Conservation (phyloP, 2,329 filamentous ascomycete species). For the Paracoccidioides brasiliensis region DNA sequence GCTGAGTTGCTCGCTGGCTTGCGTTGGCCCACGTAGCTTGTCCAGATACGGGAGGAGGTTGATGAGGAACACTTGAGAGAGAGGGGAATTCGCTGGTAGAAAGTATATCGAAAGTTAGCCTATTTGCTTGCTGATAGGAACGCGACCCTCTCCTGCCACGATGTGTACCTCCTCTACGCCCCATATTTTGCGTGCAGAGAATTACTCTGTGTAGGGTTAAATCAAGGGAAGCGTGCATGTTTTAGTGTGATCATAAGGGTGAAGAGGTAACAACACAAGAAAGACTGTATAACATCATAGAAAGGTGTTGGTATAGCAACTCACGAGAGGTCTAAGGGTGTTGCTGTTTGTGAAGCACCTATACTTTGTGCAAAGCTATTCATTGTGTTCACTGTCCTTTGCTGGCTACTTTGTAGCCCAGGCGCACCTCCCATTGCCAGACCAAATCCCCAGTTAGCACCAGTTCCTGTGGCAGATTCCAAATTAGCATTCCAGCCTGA, state of each 20-base stretch:
- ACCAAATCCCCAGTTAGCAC: slow-evolving; percentile 46
- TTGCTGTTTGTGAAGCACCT: slow-evolving; percentile 39
- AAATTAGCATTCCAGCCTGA: slow-evolving; percentile 1
- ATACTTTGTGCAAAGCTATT: slow-evolving; percentile 46
- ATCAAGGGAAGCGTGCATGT: too few species aligned
- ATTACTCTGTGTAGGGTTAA: too few species aligned
- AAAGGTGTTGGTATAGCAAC: slow-evolving; percentile 17
- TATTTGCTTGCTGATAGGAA: background rate
- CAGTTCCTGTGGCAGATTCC: slow-evolving; percentile 30
- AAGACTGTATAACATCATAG: background rate
- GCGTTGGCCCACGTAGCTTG: slow-evolving; percentile 46
- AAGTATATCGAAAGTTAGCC: slow-evolving; percentile 10
- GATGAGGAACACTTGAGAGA: slow-evolving; percentile 43
- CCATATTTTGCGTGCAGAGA: background rate
- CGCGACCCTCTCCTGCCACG: slow-evolving; percentile 6
- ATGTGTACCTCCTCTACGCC: background rate
- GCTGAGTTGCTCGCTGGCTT: slow-evolving; percentile 40
- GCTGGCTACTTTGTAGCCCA: slow-evolving; percentile 37
- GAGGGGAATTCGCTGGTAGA: slow-evolving; percentile 48
- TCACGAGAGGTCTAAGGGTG: slow-evolving; percentile 45
- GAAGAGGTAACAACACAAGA: background rate
- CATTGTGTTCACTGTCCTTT: slow-evolving; percentile 38
- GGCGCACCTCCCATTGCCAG: slow-evolving; percentile 41
- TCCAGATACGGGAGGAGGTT: slow-evolving; percentile 38
- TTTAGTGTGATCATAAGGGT: background rate